These are phyloP conservation scores for Apiospora aurea DNA, from an alignment of 2,329 filamentous ascomycete species.

Conservation along the genomic window DNA sequence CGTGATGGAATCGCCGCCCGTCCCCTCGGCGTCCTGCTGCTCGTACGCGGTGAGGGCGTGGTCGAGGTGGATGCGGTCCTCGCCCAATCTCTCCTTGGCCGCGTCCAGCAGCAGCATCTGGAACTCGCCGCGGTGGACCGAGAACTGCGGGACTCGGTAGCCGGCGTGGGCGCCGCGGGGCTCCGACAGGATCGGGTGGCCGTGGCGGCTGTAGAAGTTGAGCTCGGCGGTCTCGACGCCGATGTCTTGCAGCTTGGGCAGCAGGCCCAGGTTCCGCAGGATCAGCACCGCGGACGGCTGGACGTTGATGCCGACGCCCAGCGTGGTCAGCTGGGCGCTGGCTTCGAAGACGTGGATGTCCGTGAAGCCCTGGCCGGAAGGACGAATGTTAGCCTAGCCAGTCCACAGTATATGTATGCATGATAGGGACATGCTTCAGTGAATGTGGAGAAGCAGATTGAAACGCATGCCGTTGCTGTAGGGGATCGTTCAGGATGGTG, in stretches of 20 bases:
- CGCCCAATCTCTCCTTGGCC: conserved; percentile 49
- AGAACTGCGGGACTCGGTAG: conserved; percentile 51
- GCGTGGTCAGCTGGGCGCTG: conserved; percentile 47
- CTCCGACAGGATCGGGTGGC: conserved; percentile 51
- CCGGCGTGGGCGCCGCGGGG: conserved; percentile 49
- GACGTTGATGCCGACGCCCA: conserved; percentile 55
- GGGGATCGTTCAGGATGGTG: neutral
- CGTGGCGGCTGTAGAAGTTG: conserved; percentile 53
- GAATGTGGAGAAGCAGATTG: neutral
- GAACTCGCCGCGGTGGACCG: conserved; percentile 53
- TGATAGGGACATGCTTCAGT: neutral
- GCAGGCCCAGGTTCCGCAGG: conserved; percentile 50
- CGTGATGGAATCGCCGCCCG: conserved; percentile 40
- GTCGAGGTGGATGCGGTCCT: conserved; percentile 46
- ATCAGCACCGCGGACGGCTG: conserved; percentile 54
- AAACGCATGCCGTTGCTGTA: neutral
- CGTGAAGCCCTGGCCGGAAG: conserved; percentile 37
- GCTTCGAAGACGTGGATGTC: conserved; percentile 53
- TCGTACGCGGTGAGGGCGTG: conserved; percentile 46
- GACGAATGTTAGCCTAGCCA: neutral
- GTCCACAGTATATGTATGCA: neutral
- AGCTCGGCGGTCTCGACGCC: conserved; percentile 51
- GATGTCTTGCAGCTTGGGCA: conserved; percentile 47
- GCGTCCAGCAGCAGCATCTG: conserved; percentile 52
- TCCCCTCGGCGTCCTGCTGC: conserved; percentile 38